A percentile compares a stretch with the other conserved stretches of the same genome.
Conservation (phyloP, 805 yeast species). For the Zygoascus ofunaensis region DNA sequence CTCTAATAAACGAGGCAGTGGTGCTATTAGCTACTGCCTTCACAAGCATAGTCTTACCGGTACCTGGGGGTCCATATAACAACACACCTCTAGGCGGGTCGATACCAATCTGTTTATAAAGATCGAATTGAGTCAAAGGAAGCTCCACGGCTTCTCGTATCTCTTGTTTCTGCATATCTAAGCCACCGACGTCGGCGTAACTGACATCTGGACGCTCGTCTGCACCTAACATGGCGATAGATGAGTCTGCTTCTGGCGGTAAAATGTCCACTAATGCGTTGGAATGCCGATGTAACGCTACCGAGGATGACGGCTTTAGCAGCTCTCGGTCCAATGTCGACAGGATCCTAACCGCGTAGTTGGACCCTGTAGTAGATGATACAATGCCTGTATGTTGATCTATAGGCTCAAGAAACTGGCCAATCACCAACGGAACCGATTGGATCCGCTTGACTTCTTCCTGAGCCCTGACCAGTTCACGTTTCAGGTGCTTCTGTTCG, state of each 20-base stretch:
- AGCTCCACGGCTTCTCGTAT: constrained; percentile 97
- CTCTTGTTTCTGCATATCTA: constrained; percentile 98
- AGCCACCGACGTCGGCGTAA: constrained; percentile 96
- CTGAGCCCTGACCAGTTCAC: constrained; percentile 93
- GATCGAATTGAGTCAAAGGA: constrained; percentile 90
- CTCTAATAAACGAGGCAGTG: constrained; percentile 91
- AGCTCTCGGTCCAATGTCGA: constrained; percentile 93
- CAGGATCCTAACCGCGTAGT: constrained; percentile 88
- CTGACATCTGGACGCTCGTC: constrained; percentile 93
- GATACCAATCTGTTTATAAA: constrained; percentile 94
- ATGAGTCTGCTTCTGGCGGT: constrained; percentile 98
- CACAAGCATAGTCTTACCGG: constrained; percentile 98
- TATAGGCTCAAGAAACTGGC: constrained; percentile 95
- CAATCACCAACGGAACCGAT: constrained; percentile 95
- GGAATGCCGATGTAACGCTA: constrained; percentile 96
- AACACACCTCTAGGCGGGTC: constrained; percentile 98
- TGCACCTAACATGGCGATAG: constrained; percentile 89
- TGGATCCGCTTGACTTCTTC: constrained; percentile 97
- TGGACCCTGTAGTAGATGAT: constrained; percentile 94
- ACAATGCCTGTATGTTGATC: constrained; percentile 96
- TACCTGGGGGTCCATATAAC: constrained; percentile 99
- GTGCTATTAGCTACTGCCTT: constrained; percentile 98
- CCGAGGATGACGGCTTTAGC: constrained; percentile 89
- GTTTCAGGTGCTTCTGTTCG: constrained; percentile 91
- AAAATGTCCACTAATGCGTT: constrained; percentile 94